A percentile compares a stretch with the other conserved stretches of the same genome.
Evolutionary conservation across 169 alveolate species (phyloP).

Genomic region (Cryptosporidium meleagridis): DNA sequence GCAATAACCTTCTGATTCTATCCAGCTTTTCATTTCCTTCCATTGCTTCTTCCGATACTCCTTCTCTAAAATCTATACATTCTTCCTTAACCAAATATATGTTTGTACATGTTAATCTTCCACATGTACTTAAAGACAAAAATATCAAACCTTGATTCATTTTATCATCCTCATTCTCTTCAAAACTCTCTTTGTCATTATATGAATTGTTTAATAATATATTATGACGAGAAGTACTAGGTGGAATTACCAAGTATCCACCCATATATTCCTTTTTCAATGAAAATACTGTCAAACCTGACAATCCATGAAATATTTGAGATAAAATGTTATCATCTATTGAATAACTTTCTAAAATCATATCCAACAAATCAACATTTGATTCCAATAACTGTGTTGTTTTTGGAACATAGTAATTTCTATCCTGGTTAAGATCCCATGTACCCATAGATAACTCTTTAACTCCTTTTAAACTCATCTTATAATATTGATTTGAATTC

Average conservation of each 20-base stretch:
- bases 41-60: neutral
- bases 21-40: neutral
- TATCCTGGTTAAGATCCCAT: conserved; percentile 63
- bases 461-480: conserved; percentile 5
- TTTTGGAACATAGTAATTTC: conserved; percentile 29
- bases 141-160: conserved; percentile 13
- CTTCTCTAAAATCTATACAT: neutral
- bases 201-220: neutral
- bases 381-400: conserved; percentile 51
- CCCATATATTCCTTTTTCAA: neutral
- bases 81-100: neutral
- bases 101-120: conserved; percentile 17
- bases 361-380: conserved; percentile 33
- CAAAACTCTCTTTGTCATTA: neutral
- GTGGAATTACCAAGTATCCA: conserved; percentile 6
- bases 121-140: conserved; percentile 43
- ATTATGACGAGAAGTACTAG: conserved; percentile 38
- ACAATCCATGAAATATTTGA: conserved; percentile 45
- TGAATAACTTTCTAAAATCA: conserved; percentile 41
- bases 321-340: conserved; percentile 53
- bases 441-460: conserved; percentile 22
- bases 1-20: neutral
- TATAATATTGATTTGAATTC: conserved; percentile 16
- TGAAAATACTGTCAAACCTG: conserved; percentile 39
- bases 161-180: neutral